phyloP scores from a whole-genome alignment of 495 filamentous ascomycete species.

The Rostrohypoxylon terebratum region DNA sequence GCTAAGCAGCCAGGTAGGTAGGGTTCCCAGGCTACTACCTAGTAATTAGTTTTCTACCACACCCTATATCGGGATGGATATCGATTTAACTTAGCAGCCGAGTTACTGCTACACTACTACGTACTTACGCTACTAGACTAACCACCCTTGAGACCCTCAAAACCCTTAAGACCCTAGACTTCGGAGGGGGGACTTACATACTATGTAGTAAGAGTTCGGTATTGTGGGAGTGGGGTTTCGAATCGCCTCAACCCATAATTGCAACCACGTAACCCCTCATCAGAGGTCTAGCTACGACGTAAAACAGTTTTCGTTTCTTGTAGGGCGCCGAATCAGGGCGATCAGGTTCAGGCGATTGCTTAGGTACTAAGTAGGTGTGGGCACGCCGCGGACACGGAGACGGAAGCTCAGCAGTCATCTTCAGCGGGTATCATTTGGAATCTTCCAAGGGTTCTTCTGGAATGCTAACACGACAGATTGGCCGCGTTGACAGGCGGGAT shows the following conservation, averaged over 20 bases:
- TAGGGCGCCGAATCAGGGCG: not conserved
- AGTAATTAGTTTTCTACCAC: not conserved
- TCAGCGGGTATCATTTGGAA: not conserved
- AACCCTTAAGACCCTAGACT: not conserved
- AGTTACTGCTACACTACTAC: not conserved
- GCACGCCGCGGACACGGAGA: no score
- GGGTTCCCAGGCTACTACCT: not conserved
- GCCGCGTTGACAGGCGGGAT: not conserved
- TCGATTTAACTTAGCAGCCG: not conserved
- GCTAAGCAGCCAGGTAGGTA: not conserved
- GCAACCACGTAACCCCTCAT: constrained; percentile 8
- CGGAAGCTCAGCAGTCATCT: not conserved
- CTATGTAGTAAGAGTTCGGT: no score
- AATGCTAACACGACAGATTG: not conserved
- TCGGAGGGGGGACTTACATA: no score
- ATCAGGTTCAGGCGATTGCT: not conserved
- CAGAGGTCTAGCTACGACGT: not conserved
- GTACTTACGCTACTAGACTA: not conserved
- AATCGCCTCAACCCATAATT: constrained; percentile 4
- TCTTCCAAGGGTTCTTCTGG: not conserved
- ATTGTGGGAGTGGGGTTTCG: constrained; percentile 6
- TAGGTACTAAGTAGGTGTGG: not conserved
- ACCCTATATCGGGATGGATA: not conserved
- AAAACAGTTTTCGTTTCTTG: not conserved
- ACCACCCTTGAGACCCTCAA: not conserved